Conservation (phyloP, 2,329 filamentous ascomycete genomes). For the Penicillium nordicum region DNA sequence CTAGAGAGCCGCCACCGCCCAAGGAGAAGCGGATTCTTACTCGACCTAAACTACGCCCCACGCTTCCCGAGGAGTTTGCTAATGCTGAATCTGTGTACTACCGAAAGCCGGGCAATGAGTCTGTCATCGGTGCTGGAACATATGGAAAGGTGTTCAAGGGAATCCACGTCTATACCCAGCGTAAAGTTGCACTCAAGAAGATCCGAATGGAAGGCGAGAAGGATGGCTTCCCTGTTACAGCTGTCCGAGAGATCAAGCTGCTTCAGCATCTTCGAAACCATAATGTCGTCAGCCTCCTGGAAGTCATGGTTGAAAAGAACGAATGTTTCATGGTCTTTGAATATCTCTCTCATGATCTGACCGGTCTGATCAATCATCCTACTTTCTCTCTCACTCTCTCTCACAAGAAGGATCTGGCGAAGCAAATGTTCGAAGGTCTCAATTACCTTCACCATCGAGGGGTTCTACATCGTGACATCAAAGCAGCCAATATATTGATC, state of each 20-base stretch:
- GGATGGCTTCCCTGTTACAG: constrained; percentile 96
- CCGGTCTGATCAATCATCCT: constrained; percentile 90
- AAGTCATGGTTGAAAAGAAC: constrained; percentile 99
- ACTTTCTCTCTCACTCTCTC: constrained; percentile 78
- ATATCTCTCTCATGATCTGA: constrained; percentile 93
- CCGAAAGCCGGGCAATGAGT: constrained; percentile 94
- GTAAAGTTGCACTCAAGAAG: constrained; percentile 88
- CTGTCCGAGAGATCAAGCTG: constrained; percentile 92
- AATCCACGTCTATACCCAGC: constrained; percentile 70
- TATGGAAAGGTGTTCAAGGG: constrained; percentile 97
- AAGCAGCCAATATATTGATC: constrained; percentile 94
- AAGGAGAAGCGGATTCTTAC: constrained; percentile 65
- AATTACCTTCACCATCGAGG: constrained; percentile 90
- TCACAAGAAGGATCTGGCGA: constrained; percentile 89
- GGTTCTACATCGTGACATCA: constrained; percentile 96
- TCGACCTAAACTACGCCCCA: constrained; percentile 68
- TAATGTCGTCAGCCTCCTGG: constrained; percentile 82
- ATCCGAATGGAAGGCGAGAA: constrained; percentile 99
- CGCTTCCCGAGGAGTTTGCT: constrained; percentile 67
- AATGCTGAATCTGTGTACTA: constrained; percentile 87
- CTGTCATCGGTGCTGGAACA: constrained; percentile 89
- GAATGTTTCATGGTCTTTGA: constrained; percentile 99
- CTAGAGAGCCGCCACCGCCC: constrained; percentile 49
- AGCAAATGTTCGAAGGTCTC: constrained; percentile 88
- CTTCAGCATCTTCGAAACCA: constrained; percentile 87